Evolutionary conservation across 176 grass and related monocot genomes (phyloP), one percentile per base, ranked within the genome.

Genomic region (Pontederia paniculata): DNA sequence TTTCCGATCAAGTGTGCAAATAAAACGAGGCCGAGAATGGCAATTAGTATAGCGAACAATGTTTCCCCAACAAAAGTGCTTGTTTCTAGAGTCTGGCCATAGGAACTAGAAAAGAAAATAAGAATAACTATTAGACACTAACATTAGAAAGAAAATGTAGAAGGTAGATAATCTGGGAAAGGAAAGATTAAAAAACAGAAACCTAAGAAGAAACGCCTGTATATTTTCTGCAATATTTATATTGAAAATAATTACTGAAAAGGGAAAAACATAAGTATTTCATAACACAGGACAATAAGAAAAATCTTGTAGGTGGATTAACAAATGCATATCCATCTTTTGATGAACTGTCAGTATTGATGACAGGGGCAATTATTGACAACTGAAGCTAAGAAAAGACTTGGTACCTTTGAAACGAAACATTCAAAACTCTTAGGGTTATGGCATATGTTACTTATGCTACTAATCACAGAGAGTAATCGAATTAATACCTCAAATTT

Each of bases 1-100:
- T 63, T 63, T 63, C 60, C 60, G 22, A 63, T 63, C 60, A 63
- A 47, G 2, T 23, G 60, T 48, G 60, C 60, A 63, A 63, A 63
- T 9, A 63, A 15, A 63, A 63, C 60, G 45, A 63, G 60, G 21
- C 60, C 60, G 22, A 63, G 43, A 48, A 63, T 63, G 8, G 60
- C 60, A 14, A 63, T 63, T 17, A 63, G 60, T 47, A 63, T 63
- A 16, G 60, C 44, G 23, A 63, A 63, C 37, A 63, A 63, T 48
- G 60, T 63, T 18, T 63, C 60, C 3, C 43, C 60, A 23, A 63
- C 18, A 45, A 48, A 63, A 63, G 60, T 63, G 44, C 60, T 63
- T 48, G 60, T 48, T 23, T 7, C 1, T 15, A 63, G 22, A 63
- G 60, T 63, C 44, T 63, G 60, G 9, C 60, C 60, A 48, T 63